Evolutionary conservation across 1,139 yeast genomes (phyloP), one percentile per base, ranked within the genome.

Genomic region (Candida mesenterica): DNA sequence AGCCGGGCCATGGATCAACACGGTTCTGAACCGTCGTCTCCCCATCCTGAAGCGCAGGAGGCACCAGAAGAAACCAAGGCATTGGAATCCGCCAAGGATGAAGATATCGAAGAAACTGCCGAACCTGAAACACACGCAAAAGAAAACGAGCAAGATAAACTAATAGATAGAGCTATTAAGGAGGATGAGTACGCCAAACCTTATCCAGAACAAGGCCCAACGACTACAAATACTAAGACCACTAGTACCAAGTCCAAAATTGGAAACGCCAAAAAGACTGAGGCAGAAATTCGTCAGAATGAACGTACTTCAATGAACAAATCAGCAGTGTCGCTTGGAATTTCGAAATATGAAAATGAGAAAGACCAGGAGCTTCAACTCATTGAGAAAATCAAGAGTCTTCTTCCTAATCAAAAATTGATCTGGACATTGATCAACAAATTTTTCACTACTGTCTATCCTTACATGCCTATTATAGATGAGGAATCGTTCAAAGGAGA

Each of bases 381-480:
- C 7, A 46, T 55, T 5, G 49, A 47, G 7, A 48, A 51, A 19
- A 53, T 63, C 12, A 54, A 67, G 27, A 53, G 62, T 24, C 16
- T 32, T 4, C 16, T 58, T 5, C 82, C 82, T 2, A 64, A 68
- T 7, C 58, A 58, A 36, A 55, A 55, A 19, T 61, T 69, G 1
- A 57, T 75, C 10, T 55, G 67, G 53, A 41, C 53, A 18, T 42
- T 57, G 15, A 40, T 59, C 7, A 49, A 49, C 32, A 49, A 65
- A 29, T 77, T 70, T 42, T 75, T 77, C 52, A 52, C 52, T 16
- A 53, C 57, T 13, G 57, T 75, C 4, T 73, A 75, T 44, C 77
- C 79, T 1, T 67, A 65, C 28, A 60, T 74, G 37, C 82, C 82
- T 1, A 61, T 72, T 25, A 39, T 77, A 17, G 81, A 77, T 50